Conservation (phyloP, 345 rosid genomes). For the Lumnitzera littorea region DNA sequence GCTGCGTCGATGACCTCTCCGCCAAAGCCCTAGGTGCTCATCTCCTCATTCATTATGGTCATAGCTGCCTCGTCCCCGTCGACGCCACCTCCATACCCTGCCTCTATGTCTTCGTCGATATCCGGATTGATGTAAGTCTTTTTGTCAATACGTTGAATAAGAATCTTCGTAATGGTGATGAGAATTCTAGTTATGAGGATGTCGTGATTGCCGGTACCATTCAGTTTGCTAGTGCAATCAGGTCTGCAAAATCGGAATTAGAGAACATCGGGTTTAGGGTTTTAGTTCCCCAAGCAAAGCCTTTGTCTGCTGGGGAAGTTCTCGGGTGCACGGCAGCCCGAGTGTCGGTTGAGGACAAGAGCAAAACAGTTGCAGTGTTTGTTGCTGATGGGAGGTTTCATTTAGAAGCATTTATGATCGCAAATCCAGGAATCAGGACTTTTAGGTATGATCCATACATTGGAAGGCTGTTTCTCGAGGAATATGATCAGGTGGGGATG, state of each 20-base stretch:
- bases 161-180: constrained; percentile 24
- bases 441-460: constrained; percentile 81
- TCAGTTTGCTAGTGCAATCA: constrained; percentile 79
- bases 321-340: constrained; percentile 84
- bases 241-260: constrained; percentile 70
- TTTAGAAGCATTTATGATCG: constrained; percentile 88
- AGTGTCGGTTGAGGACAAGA: constrained; percentile 14
- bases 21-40: constrained; percentile 73
- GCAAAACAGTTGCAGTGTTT: constrained; percentile 46
- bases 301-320: constrained; percentile 82
- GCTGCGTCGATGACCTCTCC: constrained; percentile 84
- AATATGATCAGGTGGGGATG: constrained; percentile 93
- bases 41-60: constrained; percentile 85
- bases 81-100: constrained; percentile 72
- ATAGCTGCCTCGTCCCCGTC: constrained; percentile 84
- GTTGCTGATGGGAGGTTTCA: constrained; percentile 94
- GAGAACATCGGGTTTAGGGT: constrained; percentile 59
- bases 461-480: constrained; percentile 76
- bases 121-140: constrained; percentile 52
- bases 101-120: constrained; percentile 90
- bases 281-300: constrained; percentile 84
- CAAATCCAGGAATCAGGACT: constrained; percentile 62
- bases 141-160: constrained; percentile 44
- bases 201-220: constrained; percentile 78
- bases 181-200: constrained; percentile 6